Percentiles rank a stretch among this genome's conserved stretches.
Evolutionary conservation across 805 yeast genomes (phyloP).

Genomic region (Grigorovia yakushimaensis): DNA sequence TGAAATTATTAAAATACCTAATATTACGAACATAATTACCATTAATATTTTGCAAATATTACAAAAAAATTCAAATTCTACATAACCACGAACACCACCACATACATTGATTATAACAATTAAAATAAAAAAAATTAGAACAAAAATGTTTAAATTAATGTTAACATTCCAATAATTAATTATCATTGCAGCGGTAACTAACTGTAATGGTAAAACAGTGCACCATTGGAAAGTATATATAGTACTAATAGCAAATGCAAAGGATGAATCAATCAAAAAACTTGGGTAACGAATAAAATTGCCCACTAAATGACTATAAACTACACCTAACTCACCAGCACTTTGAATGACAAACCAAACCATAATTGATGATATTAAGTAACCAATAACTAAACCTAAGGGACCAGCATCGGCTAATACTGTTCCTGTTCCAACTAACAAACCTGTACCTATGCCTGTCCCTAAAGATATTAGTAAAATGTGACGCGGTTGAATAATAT

Average conservation of each 20-base stretch:
- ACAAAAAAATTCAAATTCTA: constrained; percentile 43
- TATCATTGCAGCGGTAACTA: constrained; percentile 46
- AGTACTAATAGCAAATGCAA: constrained; percentile 57
- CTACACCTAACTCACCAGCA: constrained; percentile 54
- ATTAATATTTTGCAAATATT: constrained; percentile 38
- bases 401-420: constrained; percentile 37
- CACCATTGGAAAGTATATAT: constrained; percentile 49
- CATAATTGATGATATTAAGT: constrained; percentile 44
- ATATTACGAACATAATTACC: constrained; percentile 39
- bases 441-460: constrained; percentile 74
- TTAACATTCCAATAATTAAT: constrained; percentile 36
- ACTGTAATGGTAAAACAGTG: constrained; percentile 43
- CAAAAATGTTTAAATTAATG: constrained; percentile 21
- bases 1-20: constrained; percentile 37
- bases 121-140: constrained; percentile 21
- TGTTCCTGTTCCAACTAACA: constrained; percentile 45
- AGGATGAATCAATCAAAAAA: constrained; percentile 44
- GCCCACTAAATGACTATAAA: constrained; percentile 47
- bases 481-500: constrained; percentile 13
- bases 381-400: constrained; percentile 41
- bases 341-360: constrained; percentile 46
- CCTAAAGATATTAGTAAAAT: constrained; percentile 49
- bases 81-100: constrained; percentile 46
- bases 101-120: constrained; percentile 39
- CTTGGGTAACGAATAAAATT: constrained; percentile 49